Percentiles rank a stretch among this genome's conserved stretches.
Evolutionary conservation across 1,284 basidiomycete species (phyloP).

Genomic region (Trichosporon ovoides): DNA sequence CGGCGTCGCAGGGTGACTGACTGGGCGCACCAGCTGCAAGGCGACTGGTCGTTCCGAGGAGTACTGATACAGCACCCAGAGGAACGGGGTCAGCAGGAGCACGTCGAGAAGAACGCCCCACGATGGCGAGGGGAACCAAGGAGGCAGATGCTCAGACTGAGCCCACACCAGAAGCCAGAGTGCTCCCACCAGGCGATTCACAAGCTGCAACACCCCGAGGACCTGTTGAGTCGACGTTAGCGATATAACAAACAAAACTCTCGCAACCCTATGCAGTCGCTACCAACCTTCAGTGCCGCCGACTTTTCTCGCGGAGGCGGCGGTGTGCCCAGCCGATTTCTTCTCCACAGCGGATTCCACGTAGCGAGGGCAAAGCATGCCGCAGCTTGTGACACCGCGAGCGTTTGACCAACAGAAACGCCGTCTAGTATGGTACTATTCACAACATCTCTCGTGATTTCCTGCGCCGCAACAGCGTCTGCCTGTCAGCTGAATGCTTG

Average conservation of each 20-base stretch:
- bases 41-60: constrained; percentile 1
- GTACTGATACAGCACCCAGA: background rate
- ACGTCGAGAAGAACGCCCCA: background rate
- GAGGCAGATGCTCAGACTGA: background rate
- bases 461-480: background rate
- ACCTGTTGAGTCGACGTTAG: background rate
- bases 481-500: background rate
- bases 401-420: background rate
- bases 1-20: background rate
- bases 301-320: background rate
- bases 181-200: background rate
- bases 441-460: background rate
- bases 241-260: no score
- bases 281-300: background rate
- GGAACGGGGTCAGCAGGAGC: background rate
- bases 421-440: background rate
- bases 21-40: constrained; percentile 7
- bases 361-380: background rate
- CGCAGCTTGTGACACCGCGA: background rate
- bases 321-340: background rate
- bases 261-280: no score
- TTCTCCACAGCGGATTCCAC: background rate
- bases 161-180: background rate
- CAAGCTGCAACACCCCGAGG: background rate
- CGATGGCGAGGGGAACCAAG: background rate